Evolutionary conservation across 176 grass and related monocot genomes (phyloP).

Genomic region (Melocanna baccifera): DNA sequence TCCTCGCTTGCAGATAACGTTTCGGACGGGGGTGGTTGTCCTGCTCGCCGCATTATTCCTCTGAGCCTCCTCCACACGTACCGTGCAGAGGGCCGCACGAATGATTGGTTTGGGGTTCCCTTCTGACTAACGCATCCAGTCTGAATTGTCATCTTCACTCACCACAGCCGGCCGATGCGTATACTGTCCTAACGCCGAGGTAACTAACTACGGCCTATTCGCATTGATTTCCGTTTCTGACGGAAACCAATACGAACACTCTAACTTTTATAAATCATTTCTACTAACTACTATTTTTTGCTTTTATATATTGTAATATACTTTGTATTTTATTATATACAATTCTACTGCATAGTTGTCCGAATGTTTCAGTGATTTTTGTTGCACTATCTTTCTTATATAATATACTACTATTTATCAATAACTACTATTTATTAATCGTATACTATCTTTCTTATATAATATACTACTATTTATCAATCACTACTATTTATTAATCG

Average conservation of each 20-base stretch:
- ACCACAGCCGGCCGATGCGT: background rate
- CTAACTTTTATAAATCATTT: fast-evolving
- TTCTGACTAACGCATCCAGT: constrained; percentile 34
- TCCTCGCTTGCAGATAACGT: constrained; percentile 55
- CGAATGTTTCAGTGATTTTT: no score
- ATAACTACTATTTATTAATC: no score
- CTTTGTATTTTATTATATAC: no score
- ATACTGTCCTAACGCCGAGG: constrained; percentile 4
- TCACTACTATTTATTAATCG: no score
- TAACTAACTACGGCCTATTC: background rate
- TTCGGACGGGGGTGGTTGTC: constrained; percentile 45
- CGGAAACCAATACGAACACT: fast-evolving
- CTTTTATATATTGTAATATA: no score
- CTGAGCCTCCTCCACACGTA: constrained; percentile 55
- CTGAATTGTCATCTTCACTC: constrained; percentile 26
- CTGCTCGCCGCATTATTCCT: constrained; percentile 60
- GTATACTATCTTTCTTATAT: no score
- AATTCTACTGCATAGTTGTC: no score
- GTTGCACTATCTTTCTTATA: no score
- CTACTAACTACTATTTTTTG: fast-evolving
- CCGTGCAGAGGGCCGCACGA: background rate
- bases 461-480: no score
- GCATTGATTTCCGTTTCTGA: no score
- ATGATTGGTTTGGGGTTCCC: constrained; percentile 34
- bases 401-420: no score